Evolutionary conservation across 2,329 filamentous ascomycete species (phyloP), one percentile per base, ranked within the genome.

Genomic region (Aspergillus unguis): DNA sequence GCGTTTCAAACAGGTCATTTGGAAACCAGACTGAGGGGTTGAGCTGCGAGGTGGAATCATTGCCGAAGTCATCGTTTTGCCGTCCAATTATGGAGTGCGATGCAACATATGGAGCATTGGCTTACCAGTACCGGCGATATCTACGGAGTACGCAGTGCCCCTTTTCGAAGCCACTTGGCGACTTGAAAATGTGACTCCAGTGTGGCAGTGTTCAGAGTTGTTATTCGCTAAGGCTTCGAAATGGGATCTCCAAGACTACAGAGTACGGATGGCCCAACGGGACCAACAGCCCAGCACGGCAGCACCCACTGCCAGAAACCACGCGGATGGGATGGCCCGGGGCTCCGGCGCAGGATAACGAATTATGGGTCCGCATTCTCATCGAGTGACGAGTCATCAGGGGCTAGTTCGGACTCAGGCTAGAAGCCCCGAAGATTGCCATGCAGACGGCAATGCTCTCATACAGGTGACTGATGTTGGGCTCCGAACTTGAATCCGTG

Each of bases 291-390:
- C 17, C 17, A 17, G 17, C 17, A 17, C 17, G 17, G 17, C 17
- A 17, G 17, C 17, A 43, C 25, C 9, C 9, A n/a, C 29, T 35
- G 44, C 52, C 46, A 42, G 46, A 41, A 54, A 48, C 52, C 52
- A 54, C 29, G 52, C 52, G 44, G 38, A 44, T 42, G 46, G 46
- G 35, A 27, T 54, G 47, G 36, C 23, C 46, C 46, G 46, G 46
- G 10, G 9, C 5, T 44, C 28, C 42, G 28, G 42, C 35, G 32
- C 38, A 37, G 25, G 8, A 4, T 37, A 17, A 25, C 38, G 40
- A 45, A 51, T 51, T 51, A 41, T 17, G 36, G 36, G 43, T 43
- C 38, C 42, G 37, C 29, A 6, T 23, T n/a, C 35, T 37, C 5
- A 11, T 17, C 35, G 35, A n/a, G 7, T 23, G 35, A 11, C 36